Conservation (phyloP, 2,329 filamentous ascomycete species). For the Plectosphaerella plurivora region DNA sequence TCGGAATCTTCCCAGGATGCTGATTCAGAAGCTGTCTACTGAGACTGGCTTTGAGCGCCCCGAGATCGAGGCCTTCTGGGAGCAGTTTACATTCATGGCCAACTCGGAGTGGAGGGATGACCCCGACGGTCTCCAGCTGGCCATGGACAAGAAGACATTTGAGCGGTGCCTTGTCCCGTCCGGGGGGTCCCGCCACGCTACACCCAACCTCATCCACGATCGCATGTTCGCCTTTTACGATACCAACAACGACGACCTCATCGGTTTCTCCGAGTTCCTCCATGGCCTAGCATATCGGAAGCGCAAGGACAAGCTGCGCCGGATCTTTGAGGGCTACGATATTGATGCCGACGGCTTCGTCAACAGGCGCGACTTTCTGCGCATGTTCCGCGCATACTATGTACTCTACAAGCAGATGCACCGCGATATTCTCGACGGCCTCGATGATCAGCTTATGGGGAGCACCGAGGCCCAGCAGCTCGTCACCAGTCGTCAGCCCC, state of each 20-base stretch:
- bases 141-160: conserved; percentile 90
- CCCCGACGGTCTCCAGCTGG: conserved; percentile 70
- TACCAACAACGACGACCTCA: conserved; percentile 80
- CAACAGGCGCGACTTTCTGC: conserved; percentile 78
- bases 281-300: conserved; percentile 71
- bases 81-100: conserved; percentile 93
- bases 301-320: conserved; percentile 62
- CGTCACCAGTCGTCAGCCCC: conserved; percentile 67
- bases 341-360: conserved; percentile 85
- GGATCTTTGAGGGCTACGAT: conserved; percentile 87
- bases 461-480: conserved; percentile 74
- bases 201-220: conserved; percentile 89
- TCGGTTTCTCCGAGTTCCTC: conserved; percentile 89
- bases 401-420: conserved; percentile 87
- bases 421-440: conserved; percentile 71
- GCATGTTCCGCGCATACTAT: conserved; percentile 91
- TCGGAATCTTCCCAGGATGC: conserved; percentile 58
- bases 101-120: conserved; percentile 81
- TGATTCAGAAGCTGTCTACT: conserved; percentile 64
- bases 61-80: conserved; percentile 89
- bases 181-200: conserved; percentile 70
- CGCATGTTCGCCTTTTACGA: conserved; percentile 98
- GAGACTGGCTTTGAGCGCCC: conserved; percentile 79
- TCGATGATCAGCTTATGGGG: conserved; percentile 74
- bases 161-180: conserved; percentile 84